These are phyloP conservation scores for Cucumis cinereus DNA, from an alignment of 306 rosid genomes.

Conservation along the genomic window DNA sequence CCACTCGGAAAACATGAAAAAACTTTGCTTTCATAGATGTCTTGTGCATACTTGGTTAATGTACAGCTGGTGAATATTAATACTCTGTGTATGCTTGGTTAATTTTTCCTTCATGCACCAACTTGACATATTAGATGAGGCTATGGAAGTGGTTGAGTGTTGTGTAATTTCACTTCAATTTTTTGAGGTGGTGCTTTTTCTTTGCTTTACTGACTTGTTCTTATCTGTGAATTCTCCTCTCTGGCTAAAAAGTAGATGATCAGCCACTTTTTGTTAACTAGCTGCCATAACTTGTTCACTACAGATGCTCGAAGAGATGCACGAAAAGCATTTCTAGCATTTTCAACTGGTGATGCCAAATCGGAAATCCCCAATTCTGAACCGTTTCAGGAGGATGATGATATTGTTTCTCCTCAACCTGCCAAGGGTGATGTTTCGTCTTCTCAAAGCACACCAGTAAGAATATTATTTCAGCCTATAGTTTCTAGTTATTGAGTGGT, in stretches of 20 bases:
- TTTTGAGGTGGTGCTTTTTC: background rate
- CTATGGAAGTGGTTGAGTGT: background rate
- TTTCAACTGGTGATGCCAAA: constrained; percentile 50
- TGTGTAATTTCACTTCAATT: background rate
- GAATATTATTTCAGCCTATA: constrained; percentile 11
- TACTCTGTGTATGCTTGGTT: background rate
- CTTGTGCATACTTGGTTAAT: background rate
- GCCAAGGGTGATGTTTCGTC: constrained; percentile 34
- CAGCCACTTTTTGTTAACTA: background rate
- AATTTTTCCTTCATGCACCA: background rate
- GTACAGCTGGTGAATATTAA: background rate
- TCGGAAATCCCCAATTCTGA: constrained; percentile 27
- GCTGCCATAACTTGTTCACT: constrained; percentile 2
- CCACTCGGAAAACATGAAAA: background rate
- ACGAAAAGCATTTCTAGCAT: constrained; percentile 80
- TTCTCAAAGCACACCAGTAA: constrained; percentile 66
- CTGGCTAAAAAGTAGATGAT: background rate
- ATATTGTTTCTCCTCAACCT: constrained; percentile 28
- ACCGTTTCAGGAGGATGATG: constrained; percentile 21
- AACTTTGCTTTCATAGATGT: background rate
- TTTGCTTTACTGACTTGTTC: background rate
- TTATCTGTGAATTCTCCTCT: background rate
- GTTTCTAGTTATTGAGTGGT: background rate
- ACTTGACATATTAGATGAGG: background rate
- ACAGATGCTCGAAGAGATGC: constrained; percentile 88